These are phyloP conservation scores for Puya raimondii DNA, from an alignment of 176 grass and related monocot genomes.

Conservation along the genomic window DNA sequence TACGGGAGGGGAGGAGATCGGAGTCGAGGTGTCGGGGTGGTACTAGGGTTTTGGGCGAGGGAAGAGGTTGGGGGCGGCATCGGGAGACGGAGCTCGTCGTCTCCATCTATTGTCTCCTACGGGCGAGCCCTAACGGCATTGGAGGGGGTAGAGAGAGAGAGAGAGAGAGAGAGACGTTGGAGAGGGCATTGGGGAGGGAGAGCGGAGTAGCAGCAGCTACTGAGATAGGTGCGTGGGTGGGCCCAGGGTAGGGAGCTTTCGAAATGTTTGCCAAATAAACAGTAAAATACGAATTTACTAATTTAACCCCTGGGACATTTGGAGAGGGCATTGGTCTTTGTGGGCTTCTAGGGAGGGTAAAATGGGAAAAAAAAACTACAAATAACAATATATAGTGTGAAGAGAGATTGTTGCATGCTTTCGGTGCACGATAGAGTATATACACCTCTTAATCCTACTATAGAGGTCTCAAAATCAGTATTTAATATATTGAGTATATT, in stretches of 20 bases:
- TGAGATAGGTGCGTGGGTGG: no score
- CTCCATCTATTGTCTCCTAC: neutral
- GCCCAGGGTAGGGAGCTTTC: no score
- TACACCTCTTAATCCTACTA: no score
- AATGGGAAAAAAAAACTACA: no score
- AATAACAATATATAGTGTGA: neutral
- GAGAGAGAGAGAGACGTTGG: constrained; percentile 62
- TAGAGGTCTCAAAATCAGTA: no score
- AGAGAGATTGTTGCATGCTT: neutral
- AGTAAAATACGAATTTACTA: neutral
- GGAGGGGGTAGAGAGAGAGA: constrained; percentile 2
- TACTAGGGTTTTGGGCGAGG: neutral
- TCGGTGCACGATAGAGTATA: no score
- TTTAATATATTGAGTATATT: no score
- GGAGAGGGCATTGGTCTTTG: neutral
- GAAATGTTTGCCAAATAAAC: no score
- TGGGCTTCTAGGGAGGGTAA: no score
- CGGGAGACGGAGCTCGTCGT: neutral
- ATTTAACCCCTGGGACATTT: neutral
- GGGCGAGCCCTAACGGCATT: neutral
- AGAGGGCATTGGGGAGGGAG: neutral
- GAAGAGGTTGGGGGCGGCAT: constrained; percentile 11
- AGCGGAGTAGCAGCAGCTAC: neutral
- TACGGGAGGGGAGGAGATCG: constrained; percentile 36
- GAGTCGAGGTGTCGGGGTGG: neutral